Evolutionary conservation across 1,284 basidiomycete genomes (phyloP).

Genomic region (Boletus holoroseus): DNA sequence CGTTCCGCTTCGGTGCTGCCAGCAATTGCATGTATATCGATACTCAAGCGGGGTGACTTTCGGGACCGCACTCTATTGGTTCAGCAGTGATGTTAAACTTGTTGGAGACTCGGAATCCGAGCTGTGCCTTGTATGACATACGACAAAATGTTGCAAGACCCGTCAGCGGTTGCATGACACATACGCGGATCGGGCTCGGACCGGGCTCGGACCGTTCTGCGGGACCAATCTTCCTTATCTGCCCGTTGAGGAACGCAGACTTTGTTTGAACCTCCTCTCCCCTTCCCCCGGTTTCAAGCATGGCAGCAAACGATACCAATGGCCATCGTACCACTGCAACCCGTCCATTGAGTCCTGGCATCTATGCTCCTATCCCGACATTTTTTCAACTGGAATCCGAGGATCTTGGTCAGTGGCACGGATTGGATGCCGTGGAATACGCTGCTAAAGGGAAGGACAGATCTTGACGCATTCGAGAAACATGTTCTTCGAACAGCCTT

Average conservation of each 20-base stretch:
- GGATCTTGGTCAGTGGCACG: slow-evolving; percentile 63
- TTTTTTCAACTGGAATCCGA: slow-evolving; percentile 76
- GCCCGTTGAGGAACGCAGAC: not conserved
- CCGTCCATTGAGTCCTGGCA: slow-evolving; percentile 67
- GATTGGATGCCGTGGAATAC: not conserved
- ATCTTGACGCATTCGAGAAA: slow-evolving; percentile 65
- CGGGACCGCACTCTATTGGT: no score
- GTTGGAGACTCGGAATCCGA: no score
- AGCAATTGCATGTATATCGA: no score
- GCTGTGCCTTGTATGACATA: no score
- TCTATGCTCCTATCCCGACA: slow-evolving; percentile 81
- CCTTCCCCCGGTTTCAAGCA: slow-evolving; percentile 9
- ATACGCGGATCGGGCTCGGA: not conserved
- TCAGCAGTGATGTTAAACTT: no score
- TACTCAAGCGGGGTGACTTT: no score
- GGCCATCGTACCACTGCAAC: slow-evolving; percentile 20
- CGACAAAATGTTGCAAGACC: no score
- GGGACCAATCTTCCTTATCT: slow-evolving; percentile 14
- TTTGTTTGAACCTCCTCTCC: not conserved
- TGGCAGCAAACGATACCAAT: slow-evolving; percentile 33
- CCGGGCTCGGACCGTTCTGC: slow-evolving; percentile 13
- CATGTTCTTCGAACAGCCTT: slow-evolving; percentile 68
- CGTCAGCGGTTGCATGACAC: no score
- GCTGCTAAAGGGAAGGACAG: slow-evolving; percentile 37
- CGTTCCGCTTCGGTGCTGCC: no score